A percentile compares a stretch with the other conserved stretches of the same genome.
Conservation (phyloP, 306 rosid species). For the Mucuna pruriens region DNA sequence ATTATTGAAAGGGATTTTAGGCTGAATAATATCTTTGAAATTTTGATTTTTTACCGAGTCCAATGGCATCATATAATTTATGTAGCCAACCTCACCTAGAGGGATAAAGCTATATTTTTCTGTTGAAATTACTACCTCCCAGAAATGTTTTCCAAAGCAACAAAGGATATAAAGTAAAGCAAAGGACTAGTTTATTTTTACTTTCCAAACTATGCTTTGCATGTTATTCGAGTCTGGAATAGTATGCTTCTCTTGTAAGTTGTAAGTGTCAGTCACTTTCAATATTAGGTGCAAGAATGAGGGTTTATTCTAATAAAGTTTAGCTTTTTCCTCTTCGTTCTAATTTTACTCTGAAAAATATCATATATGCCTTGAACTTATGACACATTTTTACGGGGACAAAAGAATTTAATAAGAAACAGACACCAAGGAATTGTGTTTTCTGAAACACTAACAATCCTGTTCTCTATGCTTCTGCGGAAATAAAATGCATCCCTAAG, state of each 20-base stretch:
- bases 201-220: background rate
- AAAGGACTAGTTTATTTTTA: background rate
- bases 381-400: background rate
- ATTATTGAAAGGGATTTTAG: background rate
- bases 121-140: background rate
- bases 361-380: slow-evolving; percentile 14
- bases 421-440: background rate
- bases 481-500: background rate
- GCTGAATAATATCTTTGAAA: background rate
- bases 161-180: slow-evolving; percentile 5
- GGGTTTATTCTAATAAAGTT: background rate
- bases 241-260: background rate
- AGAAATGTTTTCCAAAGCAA: background rate
- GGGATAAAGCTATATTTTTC: background rate
- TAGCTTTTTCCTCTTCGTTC: background rate
- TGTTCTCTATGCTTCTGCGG: background rate
- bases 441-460: background rate
- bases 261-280: background rate
- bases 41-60: background rate
- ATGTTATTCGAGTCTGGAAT: slow-evolving; percentile 3
- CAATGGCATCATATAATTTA: background rate
- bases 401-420: background rate
- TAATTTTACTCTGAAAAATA: background rate
- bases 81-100: background rate
- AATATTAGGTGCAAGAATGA: background rate